Evolutionary conservation across 2,329 filamentous ascomycete species (phyloP).

Genomic region (Pezicula neosporulosa): DNA sequence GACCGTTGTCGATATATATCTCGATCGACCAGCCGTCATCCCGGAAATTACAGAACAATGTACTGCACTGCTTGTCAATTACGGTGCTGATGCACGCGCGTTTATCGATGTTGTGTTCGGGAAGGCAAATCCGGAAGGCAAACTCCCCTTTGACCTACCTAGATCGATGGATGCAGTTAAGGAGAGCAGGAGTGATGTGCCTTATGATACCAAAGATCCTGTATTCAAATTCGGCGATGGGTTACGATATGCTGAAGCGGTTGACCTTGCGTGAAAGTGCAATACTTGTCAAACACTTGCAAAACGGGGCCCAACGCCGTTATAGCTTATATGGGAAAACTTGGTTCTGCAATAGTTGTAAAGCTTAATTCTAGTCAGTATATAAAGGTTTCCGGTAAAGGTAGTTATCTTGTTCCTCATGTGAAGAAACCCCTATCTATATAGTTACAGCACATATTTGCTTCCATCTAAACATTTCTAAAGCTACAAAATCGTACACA

Average conservation of each 20-base stretch:
- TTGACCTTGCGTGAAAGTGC: no score
- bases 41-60: slow-evolving; percentile 37
- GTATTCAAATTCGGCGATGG: neutral
- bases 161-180: slow-evolving; percentile 39
- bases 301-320: no score
- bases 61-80: slow-evolving; percentile 36
- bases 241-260: neutral
- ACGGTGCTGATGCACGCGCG: slow-evolving; percentile 35
- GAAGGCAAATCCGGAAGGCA: slow-evolving; percentile 34
- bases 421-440: no score
- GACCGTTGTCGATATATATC: slow-evolving; percentile 39
- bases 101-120: slow-evolving; percentile 41
- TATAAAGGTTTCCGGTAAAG: no score
- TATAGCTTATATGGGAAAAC: no score
- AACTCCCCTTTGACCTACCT: slow-evolving; percentile 45
- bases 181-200: slow-evolving; percentile 6
- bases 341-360: no score
- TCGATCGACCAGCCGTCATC: slow-evolving; percentile 40
- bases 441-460: no score
- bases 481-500: no score
- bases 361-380: no score
- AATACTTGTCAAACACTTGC: no score
- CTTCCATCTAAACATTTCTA: no score
- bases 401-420: no score
- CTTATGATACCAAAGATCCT: neutral